Conservation (phyloP, 108 stramenopile species). For the Nannochloropsis salina region DNA sequence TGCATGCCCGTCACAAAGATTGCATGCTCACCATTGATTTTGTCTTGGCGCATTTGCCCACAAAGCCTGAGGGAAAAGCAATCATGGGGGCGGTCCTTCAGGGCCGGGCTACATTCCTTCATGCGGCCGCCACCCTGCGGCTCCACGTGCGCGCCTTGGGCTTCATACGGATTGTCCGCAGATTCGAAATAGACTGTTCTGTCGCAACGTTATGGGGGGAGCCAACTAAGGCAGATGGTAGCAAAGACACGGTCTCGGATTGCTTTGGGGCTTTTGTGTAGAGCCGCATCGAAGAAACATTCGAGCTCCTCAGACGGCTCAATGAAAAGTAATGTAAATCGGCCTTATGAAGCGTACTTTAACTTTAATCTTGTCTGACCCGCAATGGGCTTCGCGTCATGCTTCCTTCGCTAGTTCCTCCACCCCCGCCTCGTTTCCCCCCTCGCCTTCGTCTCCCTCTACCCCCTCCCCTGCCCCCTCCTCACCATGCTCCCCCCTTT, state of each 20-base stretch:
- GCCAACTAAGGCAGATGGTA: constrained; percentile 2
- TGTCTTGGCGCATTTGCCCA: neutral
- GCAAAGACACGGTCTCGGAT: neutral
- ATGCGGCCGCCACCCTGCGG: neutral
- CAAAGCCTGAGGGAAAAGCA: neutral
- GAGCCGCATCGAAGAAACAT: neutral
- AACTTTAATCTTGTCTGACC: neutral
- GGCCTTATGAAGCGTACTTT: neutral
- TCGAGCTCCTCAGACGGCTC: neutral
- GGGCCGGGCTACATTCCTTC: neutral
- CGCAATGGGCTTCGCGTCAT: neutral
- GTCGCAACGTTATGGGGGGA: neutral
- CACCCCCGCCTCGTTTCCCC: neutral
- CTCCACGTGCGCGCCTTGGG: neutral
- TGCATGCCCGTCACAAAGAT: neutral
- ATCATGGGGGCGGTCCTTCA: neutral
- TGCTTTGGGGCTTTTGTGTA: neutral
- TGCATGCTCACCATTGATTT: neutral
- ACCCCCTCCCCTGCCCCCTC: neutral
- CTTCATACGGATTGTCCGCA: neutral
- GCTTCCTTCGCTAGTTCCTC: neutral
- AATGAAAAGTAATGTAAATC: neutral
- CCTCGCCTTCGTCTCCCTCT: neutral
- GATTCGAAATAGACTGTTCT: neutral
- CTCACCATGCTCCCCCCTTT: neutral